Percentiles rank a stretch among this genome's conserved stretches.
Conservation (phyloP, 208 protist species). For the Acanthamoeba culbertsoni region DNA sequence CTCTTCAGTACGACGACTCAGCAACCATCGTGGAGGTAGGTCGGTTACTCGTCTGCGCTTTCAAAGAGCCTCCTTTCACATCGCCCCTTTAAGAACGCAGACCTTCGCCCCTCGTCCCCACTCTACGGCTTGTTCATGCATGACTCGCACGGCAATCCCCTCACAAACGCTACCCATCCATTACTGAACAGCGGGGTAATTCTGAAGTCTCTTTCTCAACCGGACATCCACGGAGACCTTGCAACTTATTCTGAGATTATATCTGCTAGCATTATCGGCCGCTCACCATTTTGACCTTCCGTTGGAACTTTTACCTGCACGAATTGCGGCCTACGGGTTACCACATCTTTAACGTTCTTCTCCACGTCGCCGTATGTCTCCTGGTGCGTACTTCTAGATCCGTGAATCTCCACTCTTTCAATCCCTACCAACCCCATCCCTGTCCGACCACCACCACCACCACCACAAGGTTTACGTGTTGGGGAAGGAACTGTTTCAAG, state of each 20-base stretch:
- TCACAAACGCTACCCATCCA: not conserved
- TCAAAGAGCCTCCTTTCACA: not conserved
- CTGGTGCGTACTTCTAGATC: not conserved
- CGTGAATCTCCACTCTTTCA: not conserved
- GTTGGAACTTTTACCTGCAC: constrained; percentile 1
- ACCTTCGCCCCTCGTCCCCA: not conserved
- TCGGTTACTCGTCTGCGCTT: not conserved
- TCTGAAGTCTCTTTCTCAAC: not conserved
- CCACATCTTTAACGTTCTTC: not conserved
- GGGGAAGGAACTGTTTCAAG: not conserved
- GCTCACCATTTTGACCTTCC: not conserved
- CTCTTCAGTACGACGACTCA: not conserved
- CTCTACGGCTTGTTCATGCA: not conserved
- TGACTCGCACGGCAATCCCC: not conserved
- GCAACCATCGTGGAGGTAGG: not conserved
- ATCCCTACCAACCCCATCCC: not conserved
- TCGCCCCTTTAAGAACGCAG: not conserved
- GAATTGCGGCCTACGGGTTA: not conserved
- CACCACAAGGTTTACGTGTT: not conserved
- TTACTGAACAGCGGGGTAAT: not conserved
- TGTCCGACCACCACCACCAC: not conserved
- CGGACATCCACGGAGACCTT: not conserved
- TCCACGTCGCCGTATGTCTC: not conserved
- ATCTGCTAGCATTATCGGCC: not conserved
- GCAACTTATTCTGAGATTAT: not conserved